A percentile compares a stretch with the other conserved stretches of the same genome.
These are phyloP conservation scores for Pythium myriotylum DNA, from an alignment of 352 stramenopile genomes.

Conservation along the genomic window DNA sequence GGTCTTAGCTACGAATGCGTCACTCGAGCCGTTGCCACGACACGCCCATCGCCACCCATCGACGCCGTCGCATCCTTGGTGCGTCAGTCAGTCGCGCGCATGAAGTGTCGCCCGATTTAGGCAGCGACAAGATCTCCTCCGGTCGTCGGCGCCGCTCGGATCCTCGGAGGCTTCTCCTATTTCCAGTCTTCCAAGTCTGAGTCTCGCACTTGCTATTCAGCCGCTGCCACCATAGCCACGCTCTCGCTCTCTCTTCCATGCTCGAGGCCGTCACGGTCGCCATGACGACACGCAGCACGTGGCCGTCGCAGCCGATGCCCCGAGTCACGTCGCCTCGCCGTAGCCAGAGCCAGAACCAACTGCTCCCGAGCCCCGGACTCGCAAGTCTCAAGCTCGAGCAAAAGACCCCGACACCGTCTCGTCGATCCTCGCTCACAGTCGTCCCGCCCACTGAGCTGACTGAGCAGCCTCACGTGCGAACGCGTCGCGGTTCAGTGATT, in stretches of 20 bases:
- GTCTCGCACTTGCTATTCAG: not conserved
- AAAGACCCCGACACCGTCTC: not conserved
- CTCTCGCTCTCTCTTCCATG: not conserved
- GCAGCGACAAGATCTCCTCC: no score
- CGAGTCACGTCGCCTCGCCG: slow-evolving; percentile 3
- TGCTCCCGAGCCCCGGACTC: not conserved
- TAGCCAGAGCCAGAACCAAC: slow-evolving; percentile 29
- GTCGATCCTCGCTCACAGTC: not conserved
- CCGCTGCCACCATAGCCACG: not conserved
- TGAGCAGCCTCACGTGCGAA: slow-evolving; percentile 4
- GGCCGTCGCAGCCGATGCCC: not conserved
- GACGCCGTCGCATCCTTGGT: no score
- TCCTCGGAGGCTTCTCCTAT: no score
- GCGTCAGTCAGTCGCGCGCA: no score
- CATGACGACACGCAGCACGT: slow-evolving; percentile 1
- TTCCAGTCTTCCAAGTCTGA: not conserved
- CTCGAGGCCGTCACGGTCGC: slow-evolving; percentile 1
- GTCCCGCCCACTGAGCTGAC: not conserved
- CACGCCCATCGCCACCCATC: no score
- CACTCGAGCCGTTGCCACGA: no score
- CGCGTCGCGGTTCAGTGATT: slow-evolving; percentile 23
- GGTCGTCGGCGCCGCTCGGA: no score
- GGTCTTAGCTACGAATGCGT: no score
- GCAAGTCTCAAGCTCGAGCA: not conserved
- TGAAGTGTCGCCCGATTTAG: no score